These are phyloP conservation scores for Penicillium taxi DNA, from an alignment of 495 filamentous ascomycete species.

Conservation along the genomic window DNA sequence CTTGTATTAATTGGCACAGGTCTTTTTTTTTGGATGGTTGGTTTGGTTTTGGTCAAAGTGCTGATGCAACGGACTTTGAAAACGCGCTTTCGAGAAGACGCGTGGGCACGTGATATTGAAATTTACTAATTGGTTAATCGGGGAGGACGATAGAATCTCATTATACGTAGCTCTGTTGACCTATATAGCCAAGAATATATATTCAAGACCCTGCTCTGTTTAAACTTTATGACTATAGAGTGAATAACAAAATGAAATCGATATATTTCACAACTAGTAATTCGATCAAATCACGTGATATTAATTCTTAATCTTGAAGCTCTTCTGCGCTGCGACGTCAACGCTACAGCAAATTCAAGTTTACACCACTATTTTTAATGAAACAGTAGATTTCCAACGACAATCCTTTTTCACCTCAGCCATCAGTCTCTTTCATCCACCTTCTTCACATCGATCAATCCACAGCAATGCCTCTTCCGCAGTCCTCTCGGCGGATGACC, in stretches of 20 bases:
- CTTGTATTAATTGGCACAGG: too few species aligned
- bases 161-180: too few species aligned
- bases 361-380: slow-evolving; percentile 6
- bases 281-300: slow-evolving; percentile 14
- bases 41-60: too few species aligned
- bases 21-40: too few species aligned
- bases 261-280: too few species aligned
- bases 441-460: slow-evolving; percentile 21
- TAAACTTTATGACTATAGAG: too few species aligned
- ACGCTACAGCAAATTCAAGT: slow-evolving; percentile 3
- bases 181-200: too few species aligned
- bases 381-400: not conserved
- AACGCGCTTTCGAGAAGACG: slow-evolving; percentile 6
- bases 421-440: not conserved
- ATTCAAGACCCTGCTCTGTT: too few species aligned
- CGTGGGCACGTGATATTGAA: slow-evolving; percentile 8
- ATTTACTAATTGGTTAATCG: too few species aligned
- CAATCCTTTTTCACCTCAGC: not conserved
- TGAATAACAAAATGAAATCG: too few species aligned
- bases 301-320: not conserved
- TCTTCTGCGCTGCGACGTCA: slow-evolving; percentile 4
- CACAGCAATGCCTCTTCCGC: slow-evolving; percentile 62
- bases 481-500: slow-evolving; percentile 75
- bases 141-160: too few species aligned
- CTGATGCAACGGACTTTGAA: not conserved